Base-by-base conservation (phyloP, 1,284 basidiomycete species). In the Ustilago curta region DNA sequence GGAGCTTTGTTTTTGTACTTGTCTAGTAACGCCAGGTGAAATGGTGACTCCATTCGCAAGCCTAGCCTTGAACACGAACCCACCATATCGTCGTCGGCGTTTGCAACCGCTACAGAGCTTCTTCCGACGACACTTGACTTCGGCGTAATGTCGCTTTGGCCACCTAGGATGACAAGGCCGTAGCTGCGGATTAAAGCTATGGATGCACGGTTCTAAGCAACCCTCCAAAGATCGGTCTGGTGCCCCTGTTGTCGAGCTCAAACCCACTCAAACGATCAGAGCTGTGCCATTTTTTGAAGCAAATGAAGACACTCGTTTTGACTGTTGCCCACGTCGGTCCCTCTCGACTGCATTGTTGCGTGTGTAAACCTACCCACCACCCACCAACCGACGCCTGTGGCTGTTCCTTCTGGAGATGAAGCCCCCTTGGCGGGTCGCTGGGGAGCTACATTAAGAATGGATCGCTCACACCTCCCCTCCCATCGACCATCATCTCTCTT, bases 261-360 rank as follows among this genome's bases (percentile, higher is more conserved):
- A n/a, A 21, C 37, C 50, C 50, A 23, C 37, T 27, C 35, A 21
- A 52, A 2, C 12, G n/a, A 8, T 11, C 16, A 8, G 6, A 14
- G 37, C 8, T 11, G 37, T 11, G 14, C n/a, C 49, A 39, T 4
- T 9, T 4, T 9, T 3, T 52, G n/a, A 2, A 11, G 8, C 18
- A 42, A 43, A 54, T 54, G 52, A 54, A 54, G 9, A 21, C 2
- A 43, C 52, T 21, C 40, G 19, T 43, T 40, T 54, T 40, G 52
- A 43, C 52, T 11, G 40, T 31, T 31, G 25, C 32, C 16, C 25
- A 54, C 27, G 8, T 25, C 8, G 11, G 40, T n/a, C 21, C 19
- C 35, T 25, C 4, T 42, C 16, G 23, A 31, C 11, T 14, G 25
- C 16, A 9, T 27, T 29, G 50, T 9, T 23, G 49, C 35, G 31